phyloP scores from a whole-genome alignment of 441 rosid genomes.

The Erysimum pusillum region DNA sequence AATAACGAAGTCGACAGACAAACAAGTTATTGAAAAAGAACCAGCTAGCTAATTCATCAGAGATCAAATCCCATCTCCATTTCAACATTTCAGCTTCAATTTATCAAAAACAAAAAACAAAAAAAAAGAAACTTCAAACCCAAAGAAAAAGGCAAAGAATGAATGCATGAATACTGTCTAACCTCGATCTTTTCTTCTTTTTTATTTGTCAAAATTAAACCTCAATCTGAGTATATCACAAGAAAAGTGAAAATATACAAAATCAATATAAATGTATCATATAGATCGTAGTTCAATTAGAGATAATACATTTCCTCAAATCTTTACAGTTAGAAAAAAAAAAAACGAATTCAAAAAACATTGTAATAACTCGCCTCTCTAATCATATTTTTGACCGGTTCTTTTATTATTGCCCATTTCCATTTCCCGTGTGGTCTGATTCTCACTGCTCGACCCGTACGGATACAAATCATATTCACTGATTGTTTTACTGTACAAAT shows the following conservation, averaged over 20 bases:
- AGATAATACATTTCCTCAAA: neutral
- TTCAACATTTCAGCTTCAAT: too few relatives aligned
- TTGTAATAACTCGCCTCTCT: neutral
- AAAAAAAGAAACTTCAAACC: too few relatives aligned
- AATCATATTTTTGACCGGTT: constrained; percentile 27
- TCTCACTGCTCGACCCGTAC: constrained; percentile 73
- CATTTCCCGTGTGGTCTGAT: constrained; percentile 66
- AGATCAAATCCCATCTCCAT: too few relatives aligned
- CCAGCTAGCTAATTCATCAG: too few relatives aligned
- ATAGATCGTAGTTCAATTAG: neutral
- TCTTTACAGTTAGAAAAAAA: neutral
- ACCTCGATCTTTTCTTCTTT: too few relatives aligned
- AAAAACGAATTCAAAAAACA: neutral
- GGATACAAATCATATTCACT: constrained; percentile 75
- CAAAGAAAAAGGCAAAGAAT: too few relatives aligned
- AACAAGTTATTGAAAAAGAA: too few relatives aligned
- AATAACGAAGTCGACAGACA: too few relatives aligned
- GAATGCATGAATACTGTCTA: too few relatives aligned
- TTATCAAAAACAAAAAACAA: too few relatives aligned
- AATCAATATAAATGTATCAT: neutral
- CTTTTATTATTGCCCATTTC: constrained; percentile 65
- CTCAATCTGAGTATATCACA: neutral
- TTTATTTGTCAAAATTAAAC: too few relatives aligned
- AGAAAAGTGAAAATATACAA: neutral
- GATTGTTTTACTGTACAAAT: constrained; percentile 68